A percentile compares a stretch with the other conserved stretches of the same genome.
Evolutionary conservation across 371 early-diverging fungal species (phyloP).

Genomic region (Mucor irregularis): DNA sequence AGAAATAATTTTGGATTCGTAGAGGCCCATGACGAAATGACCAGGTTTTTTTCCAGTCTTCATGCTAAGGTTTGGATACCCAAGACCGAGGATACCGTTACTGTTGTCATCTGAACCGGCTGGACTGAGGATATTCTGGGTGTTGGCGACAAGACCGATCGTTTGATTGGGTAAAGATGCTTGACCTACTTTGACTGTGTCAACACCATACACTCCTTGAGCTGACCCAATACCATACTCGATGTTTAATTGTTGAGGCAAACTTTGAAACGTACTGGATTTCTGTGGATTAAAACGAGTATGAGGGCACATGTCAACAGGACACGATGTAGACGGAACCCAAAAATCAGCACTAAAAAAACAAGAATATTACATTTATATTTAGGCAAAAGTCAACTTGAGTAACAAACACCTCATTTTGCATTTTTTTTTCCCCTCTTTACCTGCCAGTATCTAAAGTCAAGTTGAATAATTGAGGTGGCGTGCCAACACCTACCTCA

Average conservation of each 20-base stretch:
- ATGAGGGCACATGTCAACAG: constrained; percentile 10
- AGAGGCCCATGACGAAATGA: constrained; percentile 18
- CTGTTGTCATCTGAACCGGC: constrained; percentile 9
- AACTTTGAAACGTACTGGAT: constrained; percentile 12
- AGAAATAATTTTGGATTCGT: constrained; percentile 8
- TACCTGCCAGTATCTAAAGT: constrained; percentile 25
- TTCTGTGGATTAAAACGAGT: constrained; percentile 8
- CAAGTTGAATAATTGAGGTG: constrained; percentile 16
- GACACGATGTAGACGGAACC: constrained; percentile 18
- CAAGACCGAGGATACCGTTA: constrained; percentile 37
- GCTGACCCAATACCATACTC: constrained; percentile 25
- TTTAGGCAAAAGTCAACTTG: constrained; percentile 20
- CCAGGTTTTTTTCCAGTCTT: not conserved
- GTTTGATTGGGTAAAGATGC: not conserved
- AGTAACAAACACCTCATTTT: not conserved
- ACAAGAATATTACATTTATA: too few relatives aligned
- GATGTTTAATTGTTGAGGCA: constrained; percentile 8
- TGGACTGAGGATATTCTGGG: constrained; percentile 5
- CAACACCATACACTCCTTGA: constrained; percentile 21
- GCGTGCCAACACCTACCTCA: constrained; percentile 19
- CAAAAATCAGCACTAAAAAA: constrained; percentile 22
- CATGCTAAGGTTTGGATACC: constrained; percentile 19
- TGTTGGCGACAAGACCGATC: constrained; percentile 12
- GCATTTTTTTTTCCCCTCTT: not conserved
- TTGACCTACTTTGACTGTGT: constrained; percentile 26